Evolutionary conservation across 192 early-diverging fungal species (phyloP).

Genomic region (Rhizophagus clarus): DNA sequence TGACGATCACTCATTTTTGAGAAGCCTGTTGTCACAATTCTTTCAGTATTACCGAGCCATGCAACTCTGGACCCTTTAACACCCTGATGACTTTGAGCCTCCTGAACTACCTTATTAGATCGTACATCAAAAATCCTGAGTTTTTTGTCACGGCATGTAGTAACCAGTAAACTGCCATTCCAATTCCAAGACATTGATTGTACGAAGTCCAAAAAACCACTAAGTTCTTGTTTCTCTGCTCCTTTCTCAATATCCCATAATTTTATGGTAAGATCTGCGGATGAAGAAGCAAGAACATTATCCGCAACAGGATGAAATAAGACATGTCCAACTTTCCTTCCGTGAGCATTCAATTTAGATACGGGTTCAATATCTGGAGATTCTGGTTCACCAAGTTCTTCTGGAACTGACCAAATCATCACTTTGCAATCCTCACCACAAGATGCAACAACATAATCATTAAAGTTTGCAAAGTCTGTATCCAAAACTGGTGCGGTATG

Average conservation of each 20-base stretch:
- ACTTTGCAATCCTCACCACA: conserved; percentile 83
- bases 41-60: conserved; percentile 81
- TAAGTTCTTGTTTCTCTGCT: conserved; percentile 71
- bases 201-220: conserved; percentile 88
- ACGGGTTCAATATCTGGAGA: conserved; percentile 76
- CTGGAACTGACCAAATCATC: conserved; percentile 95
- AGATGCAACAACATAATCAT: conserved; percentile 94
- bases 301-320: conserved; percentile 96
- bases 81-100: conserved; percentile 88
- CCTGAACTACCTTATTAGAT: conserved; percentile 75
- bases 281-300: conserved; percentile 87
- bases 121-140: conserved; percentile 94
- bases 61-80: conserved; percentile 94
- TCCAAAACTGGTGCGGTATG: conserved; percentile 95
- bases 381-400: conserved; percentile 66
- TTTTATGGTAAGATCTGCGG: conserved; percentile 84
- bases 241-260: conserved; percentile 96
- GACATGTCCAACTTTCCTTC: conserved; percentile 96
- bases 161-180: conserved; percentile 81
- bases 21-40: conserved; percentile 93
- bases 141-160: conserved; percentile 96
- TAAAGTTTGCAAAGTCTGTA: conserved; percentile 98
- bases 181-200: conserved; percentile 91
- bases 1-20: conserved; percentile 93
- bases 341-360: conserved; percentile 81